phyloP scores from a whole-genome alignment of 495 filamentous ascomycete species.

The Podospora pseudocomata region DNA sequence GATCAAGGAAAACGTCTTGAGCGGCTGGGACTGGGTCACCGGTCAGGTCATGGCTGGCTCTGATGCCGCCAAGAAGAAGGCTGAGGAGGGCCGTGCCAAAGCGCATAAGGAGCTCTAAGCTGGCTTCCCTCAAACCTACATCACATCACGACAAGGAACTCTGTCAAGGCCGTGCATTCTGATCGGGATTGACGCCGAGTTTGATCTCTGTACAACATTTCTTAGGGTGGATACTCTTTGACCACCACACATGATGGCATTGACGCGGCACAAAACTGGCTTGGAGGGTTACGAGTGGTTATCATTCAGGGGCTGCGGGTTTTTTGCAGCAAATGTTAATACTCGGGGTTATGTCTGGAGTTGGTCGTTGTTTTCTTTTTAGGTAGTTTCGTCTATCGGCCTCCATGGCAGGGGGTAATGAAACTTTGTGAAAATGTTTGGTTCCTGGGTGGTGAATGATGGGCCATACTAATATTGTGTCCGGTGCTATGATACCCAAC shows the following conservation, averaged over 20 bases:
- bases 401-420: not conserved
- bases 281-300: not conserved
- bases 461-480: no score
- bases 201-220: not conserved
- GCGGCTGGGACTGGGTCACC: conserved; percentile 56
- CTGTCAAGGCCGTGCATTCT: not conserved
- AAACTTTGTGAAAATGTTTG: not conserved
- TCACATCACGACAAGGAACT: not conserved
- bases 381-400: not conserved
- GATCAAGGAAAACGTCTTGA: conserved; percentile 51
- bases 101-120: conserved; percentile 35
- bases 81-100: conserved; percentile 33
- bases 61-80: conserved; percentile 59
- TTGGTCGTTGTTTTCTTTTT: not conserved
- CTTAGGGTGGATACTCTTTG: not conserved
- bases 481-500: no score
- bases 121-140: not conserved
- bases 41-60: conserved; percentile 59
- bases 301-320: not conserved
- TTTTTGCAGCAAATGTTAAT: not conserved
- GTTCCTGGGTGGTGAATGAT: no score
- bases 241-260: not conserved
- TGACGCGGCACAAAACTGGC: not conserved
- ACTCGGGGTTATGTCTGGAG: not conserved
- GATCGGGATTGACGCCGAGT: not conserved